These are phyloP conservation scores for Spiraea crenata DNA, from an alignment of 331 rosid genomes.

Conservation along the genomic window DNA sequence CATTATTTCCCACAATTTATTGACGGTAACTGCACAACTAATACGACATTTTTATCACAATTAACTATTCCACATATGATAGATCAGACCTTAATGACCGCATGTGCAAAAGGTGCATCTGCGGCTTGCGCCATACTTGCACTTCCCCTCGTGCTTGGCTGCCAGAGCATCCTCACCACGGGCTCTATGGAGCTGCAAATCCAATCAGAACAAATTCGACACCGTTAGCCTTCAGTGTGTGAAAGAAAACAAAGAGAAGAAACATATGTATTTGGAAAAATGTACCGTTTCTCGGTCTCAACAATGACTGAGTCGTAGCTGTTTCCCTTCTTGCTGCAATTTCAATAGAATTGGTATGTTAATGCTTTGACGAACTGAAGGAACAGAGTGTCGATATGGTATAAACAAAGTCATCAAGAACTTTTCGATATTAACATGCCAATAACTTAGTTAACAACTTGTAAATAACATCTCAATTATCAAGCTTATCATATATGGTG, in stretches of 20 bases:
- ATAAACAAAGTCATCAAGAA: too few species aligned
- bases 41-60: neutral
- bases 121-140: conserved; percentile 49
- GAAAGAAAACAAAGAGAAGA: neutral
- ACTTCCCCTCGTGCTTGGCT: conserved; percentile 44
- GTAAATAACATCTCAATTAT: too few species aligned
- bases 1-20: conserved; percentile 18
- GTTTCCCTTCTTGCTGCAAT: conserved; percentile 76
- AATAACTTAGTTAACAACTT: too few species aligned
- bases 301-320: conserved; percentile 47
- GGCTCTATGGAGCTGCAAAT: conserved; percentile 39
- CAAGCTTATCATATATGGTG: too few species aligned
- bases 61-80: neutral
- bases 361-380: neutral
- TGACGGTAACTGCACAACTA: neutral
- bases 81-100: conserved; percentile 20
- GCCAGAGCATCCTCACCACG: conserved; percentile 39
- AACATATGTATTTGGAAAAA: too few species aligned
- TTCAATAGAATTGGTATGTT: neutral
- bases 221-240: neutral
- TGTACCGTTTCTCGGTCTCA: conserved; percentile 62
- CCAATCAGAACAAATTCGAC: neutral
- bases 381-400: too few species aligned
- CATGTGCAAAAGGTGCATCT: conserved; percentile 38
- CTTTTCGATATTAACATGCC: too few species aligned